Evolutionary conservation across 2,329 filamentous ascomycete species (phyloP).

Genomic region (Claviceps digitariae): DNA sequence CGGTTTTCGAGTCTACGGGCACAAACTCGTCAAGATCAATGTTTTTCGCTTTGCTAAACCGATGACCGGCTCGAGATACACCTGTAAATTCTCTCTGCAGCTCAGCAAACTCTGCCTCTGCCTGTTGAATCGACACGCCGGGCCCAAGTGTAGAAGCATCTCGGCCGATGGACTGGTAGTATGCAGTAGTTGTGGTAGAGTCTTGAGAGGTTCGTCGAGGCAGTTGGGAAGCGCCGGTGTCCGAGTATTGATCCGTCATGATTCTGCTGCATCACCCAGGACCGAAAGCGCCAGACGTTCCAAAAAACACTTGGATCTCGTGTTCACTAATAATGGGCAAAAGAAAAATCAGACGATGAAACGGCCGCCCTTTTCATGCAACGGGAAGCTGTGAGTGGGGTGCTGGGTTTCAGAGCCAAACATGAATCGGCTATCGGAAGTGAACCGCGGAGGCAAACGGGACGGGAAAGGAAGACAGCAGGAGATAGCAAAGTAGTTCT

Average conservation of each 20-base stretch:
- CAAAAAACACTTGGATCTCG: not conserved
- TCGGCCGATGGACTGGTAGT: not conserved
- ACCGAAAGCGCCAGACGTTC: not conserved
- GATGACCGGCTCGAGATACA: constrained; percentile 37
- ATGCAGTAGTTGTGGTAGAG: not conserved
- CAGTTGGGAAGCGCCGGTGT: not conserved
- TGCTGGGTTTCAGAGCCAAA: not conserved
- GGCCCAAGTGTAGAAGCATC: not conserved
- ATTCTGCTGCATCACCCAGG: not conserved
- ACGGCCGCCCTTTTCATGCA: not conserved
- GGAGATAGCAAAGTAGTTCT: not conserved
- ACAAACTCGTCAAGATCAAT: constrained; percentile 46
- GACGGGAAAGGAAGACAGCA: not conserved
- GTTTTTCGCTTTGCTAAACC: constrained; percentile 11
- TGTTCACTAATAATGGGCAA: not conserved
- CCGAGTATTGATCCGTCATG: not conserved
- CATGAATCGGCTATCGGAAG: not conserved
- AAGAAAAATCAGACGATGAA: not conserved
- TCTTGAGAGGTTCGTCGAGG: not conserved
- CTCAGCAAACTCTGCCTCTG: constrained; percentile 57
- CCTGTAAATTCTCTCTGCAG: constrained; percentile 48
- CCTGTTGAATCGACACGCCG: constrained; percentile 51
- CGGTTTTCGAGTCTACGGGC: constrained; percentile 19
- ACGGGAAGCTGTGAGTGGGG: not conserved
- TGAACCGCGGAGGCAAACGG: not conserved